Conservation (phyloP, 495 filamentous ascomycete species). For the Aspergillus incahuasiensis region DNA sequence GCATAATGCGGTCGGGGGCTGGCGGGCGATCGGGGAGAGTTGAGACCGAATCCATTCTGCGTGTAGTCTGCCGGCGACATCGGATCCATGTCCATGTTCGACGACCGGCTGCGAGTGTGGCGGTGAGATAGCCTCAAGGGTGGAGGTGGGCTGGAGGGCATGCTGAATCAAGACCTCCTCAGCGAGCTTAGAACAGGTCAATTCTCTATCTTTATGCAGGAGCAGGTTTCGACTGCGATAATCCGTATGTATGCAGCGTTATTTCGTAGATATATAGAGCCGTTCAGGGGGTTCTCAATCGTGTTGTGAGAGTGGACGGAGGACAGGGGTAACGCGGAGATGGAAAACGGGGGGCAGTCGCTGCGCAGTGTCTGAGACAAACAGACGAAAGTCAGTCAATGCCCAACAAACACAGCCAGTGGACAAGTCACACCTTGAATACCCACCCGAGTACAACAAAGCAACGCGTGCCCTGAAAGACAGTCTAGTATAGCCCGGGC, state of each 20-base stretch:
- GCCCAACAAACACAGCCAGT: not conserved
- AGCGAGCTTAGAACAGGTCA: not conserved
- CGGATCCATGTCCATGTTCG: constrained; percentile 53
- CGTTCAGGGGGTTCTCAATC: not conserved
- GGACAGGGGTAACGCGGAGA: not conserved
- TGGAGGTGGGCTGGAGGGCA: constrained; percentile 51
- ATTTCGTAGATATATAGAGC: not conserved
- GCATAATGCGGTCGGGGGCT: constrained; percentile 48
- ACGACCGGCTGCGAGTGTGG: constrained; percentile 43
- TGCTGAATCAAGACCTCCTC: constrained; percentile 16
- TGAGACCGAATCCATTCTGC: constrained; percentile 36
- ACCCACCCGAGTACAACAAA: not conserved
- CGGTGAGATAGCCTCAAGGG: constrained; percentile 60
- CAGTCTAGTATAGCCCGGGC: not conserved
- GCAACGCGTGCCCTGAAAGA: not conserved
- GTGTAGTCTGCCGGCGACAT: constrained; percentile 38
- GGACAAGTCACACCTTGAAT: not conserved
- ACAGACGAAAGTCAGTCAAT: not conserved
- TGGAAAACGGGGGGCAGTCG: not conserved
- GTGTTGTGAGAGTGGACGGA: not conserved
- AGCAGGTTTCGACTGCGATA: not conserved
- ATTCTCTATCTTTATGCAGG: not conserved
- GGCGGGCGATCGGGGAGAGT: constrained; percentile 33
- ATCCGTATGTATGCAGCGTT: not conserved
- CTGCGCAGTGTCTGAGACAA: not conserved